These are phyloP conservation scores for Aspergillus unguis DNA, from an alignment of 2,329 filamentous ascomycete genomes.

Conservation along the genomic window DNA sequence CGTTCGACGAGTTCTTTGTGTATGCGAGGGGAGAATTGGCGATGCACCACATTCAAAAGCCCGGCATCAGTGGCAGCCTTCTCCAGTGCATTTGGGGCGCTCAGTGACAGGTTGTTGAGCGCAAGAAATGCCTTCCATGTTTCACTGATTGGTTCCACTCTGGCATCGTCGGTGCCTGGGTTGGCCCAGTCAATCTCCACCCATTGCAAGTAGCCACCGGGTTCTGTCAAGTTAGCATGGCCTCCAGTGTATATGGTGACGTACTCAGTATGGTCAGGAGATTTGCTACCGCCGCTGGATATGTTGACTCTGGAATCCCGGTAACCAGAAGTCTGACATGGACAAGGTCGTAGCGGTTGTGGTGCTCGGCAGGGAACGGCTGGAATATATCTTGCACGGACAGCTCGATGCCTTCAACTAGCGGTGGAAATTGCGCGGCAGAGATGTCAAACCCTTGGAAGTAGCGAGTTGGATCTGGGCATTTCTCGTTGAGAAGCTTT, in stretches of 20 bases:
- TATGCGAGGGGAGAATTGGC: background rate
- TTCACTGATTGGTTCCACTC: background rate
- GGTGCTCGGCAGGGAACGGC: conserved; percentile 4
- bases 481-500: background rate
- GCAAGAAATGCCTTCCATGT: background rate
- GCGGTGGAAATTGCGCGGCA: background rate
- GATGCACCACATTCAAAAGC: background rate
- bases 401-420: background rate
- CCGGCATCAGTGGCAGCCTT: background rate
- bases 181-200: background rate
- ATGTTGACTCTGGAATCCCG: background rate
- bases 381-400: conserved; percentile 2
- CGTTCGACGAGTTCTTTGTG: background rate
- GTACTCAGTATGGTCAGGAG: conserved; percentile 1
- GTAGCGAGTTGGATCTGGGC: background rate
- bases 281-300: background rate
- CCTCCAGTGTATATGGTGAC: background rate
- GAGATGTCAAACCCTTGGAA: conserved; percentile 9
- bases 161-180: background rate
- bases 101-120: background rate
- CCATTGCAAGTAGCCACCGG: conserved; percentile 7
- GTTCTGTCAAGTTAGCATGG: background rate
- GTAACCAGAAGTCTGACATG: conserved; percentile 3
- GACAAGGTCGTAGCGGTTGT: conserved; percentile 4
- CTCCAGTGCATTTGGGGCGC: background rate